Percentiles rank a stretch among this genome's conserved stretches.
phyloP scores from a whole-genome alignment of 2,329 filamentous ascomycete species.

The Aspergillus felis region DNA sequence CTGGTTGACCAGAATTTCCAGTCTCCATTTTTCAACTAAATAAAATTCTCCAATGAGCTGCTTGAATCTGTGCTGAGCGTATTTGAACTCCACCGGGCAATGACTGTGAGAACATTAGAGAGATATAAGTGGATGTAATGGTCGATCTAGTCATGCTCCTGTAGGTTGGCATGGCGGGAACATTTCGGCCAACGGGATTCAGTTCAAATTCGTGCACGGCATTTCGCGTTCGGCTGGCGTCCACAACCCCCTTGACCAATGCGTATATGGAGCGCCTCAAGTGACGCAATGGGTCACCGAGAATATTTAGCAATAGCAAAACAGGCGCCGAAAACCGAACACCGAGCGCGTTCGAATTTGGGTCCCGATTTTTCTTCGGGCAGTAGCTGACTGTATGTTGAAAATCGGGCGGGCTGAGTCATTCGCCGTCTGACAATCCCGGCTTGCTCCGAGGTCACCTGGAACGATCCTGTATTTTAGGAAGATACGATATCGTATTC shows the following conservation, averaged over 20 bases:
- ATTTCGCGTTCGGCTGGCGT: too few relatives aligned
- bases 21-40: neutral
- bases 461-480: conserved; percentile 6
- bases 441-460: conserved; percentile 24
- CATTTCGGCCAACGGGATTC: neutral
- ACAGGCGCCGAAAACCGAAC: neutral
- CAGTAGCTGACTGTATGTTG: neutral
- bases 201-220: too few relatives aligned
- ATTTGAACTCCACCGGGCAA: neutral
- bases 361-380: neutral
- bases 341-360: neutral
- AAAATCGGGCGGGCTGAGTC: neutral
- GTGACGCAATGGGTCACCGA: neutral
- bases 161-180: neutral
- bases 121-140: neutral
- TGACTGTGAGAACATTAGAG: neutral
- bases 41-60: neutral
- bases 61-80: neutral
- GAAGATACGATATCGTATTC: conserved; percentile 10
- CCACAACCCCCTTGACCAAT: too few relatives aligned
- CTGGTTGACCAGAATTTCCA: neutral
- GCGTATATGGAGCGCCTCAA: neutral
- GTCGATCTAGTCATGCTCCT: neutral
- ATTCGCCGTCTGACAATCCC: neutral
- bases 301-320: neutral